A percentile compares a stretch with the other conserved stretches of the same genome.
Conservation (phyloP, 2,329 filamentous ascomycete species). For the Aspergillus pseudoterreus region DNA sequence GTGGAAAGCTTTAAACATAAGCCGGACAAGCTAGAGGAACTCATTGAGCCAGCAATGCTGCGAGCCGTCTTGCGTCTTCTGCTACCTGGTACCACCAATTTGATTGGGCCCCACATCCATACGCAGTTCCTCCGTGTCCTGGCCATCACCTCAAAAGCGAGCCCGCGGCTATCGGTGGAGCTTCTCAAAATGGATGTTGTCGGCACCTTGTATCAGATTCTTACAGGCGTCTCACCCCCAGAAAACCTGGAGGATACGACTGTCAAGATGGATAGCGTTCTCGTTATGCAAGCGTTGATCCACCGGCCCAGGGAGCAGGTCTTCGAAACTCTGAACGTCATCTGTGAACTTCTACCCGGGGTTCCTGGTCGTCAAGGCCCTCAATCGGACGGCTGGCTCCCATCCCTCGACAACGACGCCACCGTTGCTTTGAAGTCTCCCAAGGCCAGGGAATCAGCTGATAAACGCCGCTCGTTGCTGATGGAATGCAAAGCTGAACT, state of each 20-base stretch:
- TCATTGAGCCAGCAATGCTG: conserved; percentile 84
- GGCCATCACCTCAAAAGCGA: conserved; percentile 84
- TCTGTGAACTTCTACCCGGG: conserved; percentile 86
- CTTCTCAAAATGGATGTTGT: conserved; percentile 95
- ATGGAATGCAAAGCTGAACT: conserved; percentile 81
- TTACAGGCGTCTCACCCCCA: conserved; percentile 92
- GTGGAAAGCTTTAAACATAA: conserved; percentile 96
- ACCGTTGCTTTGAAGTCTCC: conserved; percentile 31
- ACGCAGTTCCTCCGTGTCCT: conserved; percentile 93
- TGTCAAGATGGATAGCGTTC: conserved; percentile 83
- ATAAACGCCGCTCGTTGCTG: conserved; percentile 77
- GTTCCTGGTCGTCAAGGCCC: conserved; percentile 57
- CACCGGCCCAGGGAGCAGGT: conserved; percentile 94
- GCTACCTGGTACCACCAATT: conserved; percentile 88
- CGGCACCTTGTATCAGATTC: conserved; percentile 93
- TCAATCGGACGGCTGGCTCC: conserved; percentile 48
- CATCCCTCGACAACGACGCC: conserved; percentile 45
- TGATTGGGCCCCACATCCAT: conserved; percentile 91
- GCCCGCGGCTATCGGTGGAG: conserved; percentile 80
- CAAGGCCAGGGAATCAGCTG: conserved; percentile 55
- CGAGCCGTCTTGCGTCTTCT: conserved; percentile 81
- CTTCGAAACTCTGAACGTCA: conserved; percentile 93
- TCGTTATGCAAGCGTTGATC: conserved; percentile 98
- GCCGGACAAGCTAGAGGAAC: conserved; percentile 81
- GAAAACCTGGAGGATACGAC: conserved; percentile 55